Evolutionary conservation across 2,329 filamentous ascomycete species (phyloP).

Genomic region (Aspergillus niger): DNA sequence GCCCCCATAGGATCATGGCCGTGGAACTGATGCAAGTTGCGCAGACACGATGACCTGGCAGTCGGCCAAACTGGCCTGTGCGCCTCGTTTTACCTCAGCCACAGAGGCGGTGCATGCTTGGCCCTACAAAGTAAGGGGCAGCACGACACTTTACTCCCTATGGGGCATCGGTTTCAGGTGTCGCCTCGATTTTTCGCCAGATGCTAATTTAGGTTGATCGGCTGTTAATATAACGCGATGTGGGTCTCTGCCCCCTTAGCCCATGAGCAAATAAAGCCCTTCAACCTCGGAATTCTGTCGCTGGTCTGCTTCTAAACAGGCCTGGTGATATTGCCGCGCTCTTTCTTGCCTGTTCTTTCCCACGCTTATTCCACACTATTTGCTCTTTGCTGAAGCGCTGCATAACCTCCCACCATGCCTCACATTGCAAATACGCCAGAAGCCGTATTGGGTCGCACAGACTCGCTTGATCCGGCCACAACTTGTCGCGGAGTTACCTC

Average conservation of each 20-base stretch:
- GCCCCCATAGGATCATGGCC: constrained; percentile 1
- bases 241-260: background rate
- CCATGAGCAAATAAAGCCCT: background rate
- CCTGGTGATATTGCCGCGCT: background rate
- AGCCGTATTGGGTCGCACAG: constrained; percentile 72
- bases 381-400: too few species aligned
- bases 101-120: constrained; percentile 27
- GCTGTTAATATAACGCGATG: background rate
- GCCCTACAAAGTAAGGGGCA: constrained; percentile 11
- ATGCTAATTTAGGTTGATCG: background rate
- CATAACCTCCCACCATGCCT: constrained; percentile 54
- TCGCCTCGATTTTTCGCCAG: background rate
- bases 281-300: background rate
- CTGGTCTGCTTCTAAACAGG: background rate
- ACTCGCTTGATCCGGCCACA: constrained; percentile 79
- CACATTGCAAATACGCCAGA: constrained; percentile 76
- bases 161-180: background rate
- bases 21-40: background rate
- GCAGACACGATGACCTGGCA: background rate
- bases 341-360: background rate
- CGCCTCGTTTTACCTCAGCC: constrained; percentile 17
- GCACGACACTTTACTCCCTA: background rate
- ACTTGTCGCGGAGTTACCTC: constrained; percentile 89
- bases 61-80: constrained; percentile 16
- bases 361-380: background rate